Evolutionary conservation across 2,329 filamentous ascomycete genomes (phyloP).

Genomic region (Talaromyces sp.): DNA sequence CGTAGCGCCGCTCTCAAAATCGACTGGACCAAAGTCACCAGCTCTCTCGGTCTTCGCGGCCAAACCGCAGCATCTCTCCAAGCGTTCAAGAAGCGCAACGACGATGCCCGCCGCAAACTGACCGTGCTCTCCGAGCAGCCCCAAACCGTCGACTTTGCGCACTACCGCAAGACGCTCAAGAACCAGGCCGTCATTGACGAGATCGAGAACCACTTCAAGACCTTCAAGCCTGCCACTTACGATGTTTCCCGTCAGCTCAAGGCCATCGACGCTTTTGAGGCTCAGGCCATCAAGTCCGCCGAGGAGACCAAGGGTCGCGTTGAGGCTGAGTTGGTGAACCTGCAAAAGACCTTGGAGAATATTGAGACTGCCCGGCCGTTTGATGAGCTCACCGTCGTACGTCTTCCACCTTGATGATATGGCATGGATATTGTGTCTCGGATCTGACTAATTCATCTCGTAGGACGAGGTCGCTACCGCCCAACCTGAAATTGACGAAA

Average conservation of each 20-base stretch:
- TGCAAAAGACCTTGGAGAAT: slow-evolving; percentile 93
- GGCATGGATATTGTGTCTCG: background rate
- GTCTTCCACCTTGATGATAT: slow-evolving; percentile 42
- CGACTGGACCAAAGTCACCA: slow-evolving; percentile 95
- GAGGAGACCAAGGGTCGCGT: slow-evolving; percentile 96
- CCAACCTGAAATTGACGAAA: slow-evolving; percentile 95
- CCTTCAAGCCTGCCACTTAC: slow-evolving; percentile 90
- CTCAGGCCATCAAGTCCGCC: slow-evolving; percentile 93
- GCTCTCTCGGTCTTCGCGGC: slow-evolving; percentile 92
- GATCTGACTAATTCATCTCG: slow-evolving; percentile 20
- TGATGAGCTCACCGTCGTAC: slow-evolving; percentile 93
- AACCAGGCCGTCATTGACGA: slow-evolving; percentile 94
- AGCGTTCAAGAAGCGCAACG: slow-evolving; percentile 99
- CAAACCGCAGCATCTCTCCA: slow-evolving; percentile 88
- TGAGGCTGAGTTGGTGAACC: slow-evolving; percentile 87
- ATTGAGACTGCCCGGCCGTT: slow-evolving; percentile 95
- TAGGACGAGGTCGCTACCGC: slow-evolving; percentile 93
- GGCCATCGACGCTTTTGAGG: slow-evolving; percentile 96
- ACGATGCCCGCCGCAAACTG: slow-evolving; percentile 94
- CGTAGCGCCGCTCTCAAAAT: slow-evolving; percentile 98
- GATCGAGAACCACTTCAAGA: slow-evolving; percentile 91
- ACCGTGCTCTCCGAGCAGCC: slow-evolving; percentile 77
- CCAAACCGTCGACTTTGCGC: slow-evolving; percentile 83
- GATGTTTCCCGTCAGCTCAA: slow-evolving; percentile 92
- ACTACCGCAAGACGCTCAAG: slow-evolving; percentile 90